phyloP scores from a whole-genome alignment of 306 rosid genomes.

The Ormosia semicastrata region DNA sequence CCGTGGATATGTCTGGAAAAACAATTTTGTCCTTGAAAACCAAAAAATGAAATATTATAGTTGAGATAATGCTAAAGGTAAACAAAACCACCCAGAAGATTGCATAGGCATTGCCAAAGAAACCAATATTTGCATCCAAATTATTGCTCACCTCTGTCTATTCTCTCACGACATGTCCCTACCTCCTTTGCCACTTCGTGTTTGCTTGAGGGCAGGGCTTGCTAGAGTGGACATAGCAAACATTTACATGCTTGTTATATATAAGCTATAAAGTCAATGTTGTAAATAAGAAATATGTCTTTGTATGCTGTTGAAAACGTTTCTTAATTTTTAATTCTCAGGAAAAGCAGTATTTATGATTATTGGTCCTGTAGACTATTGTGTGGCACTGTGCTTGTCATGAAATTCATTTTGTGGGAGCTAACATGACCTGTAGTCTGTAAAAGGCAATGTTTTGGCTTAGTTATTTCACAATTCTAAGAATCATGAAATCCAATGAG shows the following conservation, averaged over 20 bases:
- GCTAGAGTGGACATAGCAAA: slow-evolving; percentile 22
- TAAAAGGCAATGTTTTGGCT: too few relatives aligned
- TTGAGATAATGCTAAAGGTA: slow-evolving; percentile 46
- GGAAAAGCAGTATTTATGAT: too few relatives aligned
- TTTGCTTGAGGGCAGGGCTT: background rate
- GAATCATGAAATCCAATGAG: slow-evolving; percentile 39
- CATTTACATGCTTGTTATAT: slow-evolving; percentile 25
- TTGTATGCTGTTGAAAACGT: too few relatives aligned
- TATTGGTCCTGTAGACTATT: too few relatives aligned
- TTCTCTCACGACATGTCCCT: slow-evolving; percentile 51
- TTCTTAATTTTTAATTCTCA: too few relatives aligned
- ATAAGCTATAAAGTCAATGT: too few relatives aligned
- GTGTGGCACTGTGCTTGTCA: too few relatives aligned
- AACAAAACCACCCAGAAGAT: slow-evolving; percentile 44
- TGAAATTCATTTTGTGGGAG: too few relatives aligned
- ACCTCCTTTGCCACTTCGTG: background rate
- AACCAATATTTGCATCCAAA: slow-evolving; percentile 29
- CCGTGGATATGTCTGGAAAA: slow-evolving; percentile 44
- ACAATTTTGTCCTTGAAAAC: slow-evolving; percentile 52
- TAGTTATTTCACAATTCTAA: slow-evolving; percentile 37
- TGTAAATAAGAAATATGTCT: too few relatives aligned
- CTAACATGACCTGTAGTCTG: too few relatives aligned
- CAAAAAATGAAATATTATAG: slow-evolving; percentile 55
- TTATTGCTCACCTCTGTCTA: slow-evolving; percentile 32
- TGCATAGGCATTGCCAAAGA: slow-evolving; percentile 7